Evolutionary conservation across 495 filamentous ascomycete genomes (phyloP), one percentile per base, ranked within the genome.

Genomic region (Penicillium salamii): DNA sequence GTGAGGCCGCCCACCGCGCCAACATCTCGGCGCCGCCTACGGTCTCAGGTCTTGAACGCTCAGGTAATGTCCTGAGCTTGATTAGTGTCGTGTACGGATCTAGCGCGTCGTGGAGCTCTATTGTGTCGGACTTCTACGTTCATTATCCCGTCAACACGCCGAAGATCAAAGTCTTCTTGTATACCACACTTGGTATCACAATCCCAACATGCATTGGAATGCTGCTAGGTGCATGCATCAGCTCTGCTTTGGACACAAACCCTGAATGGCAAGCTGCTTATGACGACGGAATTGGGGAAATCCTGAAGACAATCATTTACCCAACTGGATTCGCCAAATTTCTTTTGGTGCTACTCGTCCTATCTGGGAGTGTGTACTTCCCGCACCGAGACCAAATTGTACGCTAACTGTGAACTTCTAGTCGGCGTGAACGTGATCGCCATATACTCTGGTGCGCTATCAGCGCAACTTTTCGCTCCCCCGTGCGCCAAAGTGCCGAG

Each of bases 61-160:
- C 76, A 12, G 80, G 74, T 2, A 65, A 69, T 12, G 68, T 77
- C 15, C 67, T 86, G 26, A 77, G 61, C 28, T 65, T 83, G 47
- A 62, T 84, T 18, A 67, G 75, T 39, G 72, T 85, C 47, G 64
- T 81, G 40, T 85, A 82, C 57, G 78, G 78, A 17, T 78, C 74
- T 4, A 77, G 76, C n/a, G 77, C 74, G 1, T 80, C 75, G 28
- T 81, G 83, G 80, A 74, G 71, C 19, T 79, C 82, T 5, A 80
- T 84, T 35, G 80, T 77, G 0, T 74, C 75, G 0, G 83, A 86
- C 54, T 86, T 79, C 55, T 85, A 84, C 55, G 79, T 81, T 7
- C 74, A 84, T 32, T 84, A 84, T 52, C 82, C 81, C 0, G 72
- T 69, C 41, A 62, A 72, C 18, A 78, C 75, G 6, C 65, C 70